These are phyloP conservation scores for Colletotrichum chlorophyti DNA, from an alignment of 2,329 filamentous ascomycete genomes.

Conservation along the genomic window DNA sequence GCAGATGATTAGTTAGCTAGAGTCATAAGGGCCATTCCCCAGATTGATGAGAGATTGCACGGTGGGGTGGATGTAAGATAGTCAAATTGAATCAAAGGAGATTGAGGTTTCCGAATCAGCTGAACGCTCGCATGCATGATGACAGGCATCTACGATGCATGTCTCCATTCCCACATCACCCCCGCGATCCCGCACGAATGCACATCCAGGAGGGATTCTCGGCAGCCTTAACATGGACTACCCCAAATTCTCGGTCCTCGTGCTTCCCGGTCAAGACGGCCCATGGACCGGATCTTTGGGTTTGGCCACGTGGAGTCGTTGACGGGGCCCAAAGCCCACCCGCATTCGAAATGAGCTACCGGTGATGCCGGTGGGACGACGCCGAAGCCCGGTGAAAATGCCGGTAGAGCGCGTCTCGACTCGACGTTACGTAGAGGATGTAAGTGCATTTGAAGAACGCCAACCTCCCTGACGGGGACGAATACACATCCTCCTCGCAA, in stretches of 20 bases:
- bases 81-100: neutral
- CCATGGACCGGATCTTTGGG: neutral
- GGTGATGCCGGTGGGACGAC: constrained; percentile 4
- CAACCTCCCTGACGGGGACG: too few species aligned
- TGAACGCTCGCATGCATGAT: neutral
- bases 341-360: constrained; percentile 10
- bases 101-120: neutral
- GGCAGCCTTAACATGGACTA: neutral
- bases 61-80: neutral
- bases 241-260: neutral
- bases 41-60: too few species aligned
- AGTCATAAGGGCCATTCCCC: too few species aligned
- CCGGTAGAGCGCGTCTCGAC: neutral
- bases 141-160: neutral
- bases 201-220: neutral
- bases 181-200: neutral
- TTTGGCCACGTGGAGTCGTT: constrained; percentile 10
- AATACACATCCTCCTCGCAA: neutral
- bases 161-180: neutral
- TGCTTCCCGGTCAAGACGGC: neutral
- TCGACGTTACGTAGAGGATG: neutral
- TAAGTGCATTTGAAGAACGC: neutral
- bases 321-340: neutral
- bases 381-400: constrained; percentile 9
- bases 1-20: too few species aligned